A percentile compares a stretch with the other conserved stretches of the same genome.
phyloP scores from a whole-genome alignment of 2,329 filamentous ascomycete species.

The Monilinia aucupariae region DNA sequence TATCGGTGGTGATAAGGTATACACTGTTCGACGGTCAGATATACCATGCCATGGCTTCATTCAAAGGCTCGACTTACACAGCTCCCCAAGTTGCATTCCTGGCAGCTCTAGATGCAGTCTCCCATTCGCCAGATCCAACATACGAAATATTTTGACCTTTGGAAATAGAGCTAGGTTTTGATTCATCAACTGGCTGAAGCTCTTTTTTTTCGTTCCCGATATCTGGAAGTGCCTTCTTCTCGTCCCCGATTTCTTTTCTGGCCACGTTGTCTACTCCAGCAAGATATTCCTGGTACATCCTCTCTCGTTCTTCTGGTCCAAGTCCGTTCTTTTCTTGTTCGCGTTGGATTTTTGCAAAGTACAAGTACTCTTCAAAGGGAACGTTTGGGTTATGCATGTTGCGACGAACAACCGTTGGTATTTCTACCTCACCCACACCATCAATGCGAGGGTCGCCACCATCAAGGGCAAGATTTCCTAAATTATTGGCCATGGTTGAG shows the following conservation, averaged over 20 bases:
- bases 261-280: slow-evolving; percentile 3
- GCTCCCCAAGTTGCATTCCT: slow-evolving; percentile 44
- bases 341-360: slow-evolving; percentile 34
- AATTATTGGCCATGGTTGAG: slow-evolving; percentile 13
- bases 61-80: slow-evolving; percentile 27
- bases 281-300: slow-evolving; percentile 22
- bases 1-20: slow-evolving; percentile 26
- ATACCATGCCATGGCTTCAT: background rate
- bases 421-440: slow-evolving; percentile 3
- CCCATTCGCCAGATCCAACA: slow-evolving; percentile 38
- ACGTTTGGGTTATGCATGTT: slow-evolving; percentile 31
- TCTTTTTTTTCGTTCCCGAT: background rate
- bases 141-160: background rate
- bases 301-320: slow-evolving; percentile 21
- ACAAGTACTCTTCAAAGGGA: slow-evolving; percentile 35
- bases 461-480: slow-evolving; percentile 14
- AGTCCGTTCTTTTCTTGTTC: slow-evolving; percentile 25
- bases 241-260: slow-evolving; percentile 10
- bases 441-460: slow-evolving; percentile 16
- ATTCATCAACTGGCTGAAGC: background rate
- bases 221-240: slow-evolving; percentile 6
- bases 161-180: background rate
- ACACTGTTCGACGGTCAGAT: slow-evolving; percentile 27
- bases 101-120: slow-evolving; percentile 41
- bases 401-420: slow-evolving; percentile 8